Evolutionary conservation across 352 stramenopile genomes (phyloP), one percentile per base, ranked within the genome.

Genomic region (Phytophthora agathidicida): DNA sequence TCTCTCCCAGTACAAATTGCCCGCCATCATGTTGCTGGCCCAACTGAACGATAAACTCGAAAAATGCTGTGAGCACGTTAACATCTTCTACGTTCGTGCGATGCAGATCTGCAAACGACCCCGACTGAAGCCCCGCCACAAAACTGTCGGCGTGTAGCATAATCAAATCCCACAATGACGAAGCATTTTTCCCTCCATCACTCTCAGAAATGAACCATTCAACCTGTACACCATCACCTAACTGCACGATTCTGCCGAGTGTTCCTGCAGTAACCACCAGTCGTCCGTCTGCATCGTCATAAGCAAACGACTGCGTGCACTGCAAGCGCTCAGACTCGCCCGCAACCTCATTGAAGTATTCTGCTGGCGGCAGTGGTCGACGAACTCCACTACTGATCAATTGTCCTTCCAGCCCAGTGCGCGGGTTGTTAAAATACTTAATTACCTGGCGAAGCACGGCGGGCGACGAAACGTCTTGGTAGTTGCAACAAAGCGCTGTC

Each of bases 291-390:
- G 14, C 57, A 44, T 60, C 57, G 10, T 61, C 52, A 38, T 91
- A 91, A 7, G 75, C 69, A 56, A 91, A 91, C 5, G 81, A 73
- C 8, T 58, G 73, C 10, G 49, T 77, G 36, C 78, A 89, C 23
- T 71, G 43, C 0, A 89, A 63, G 7, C 26, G 37, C 4, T 64
- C 51, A 20, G 60, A 46, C 1, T 60, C 38, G 7, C 36, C 39
- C 0, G 61, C 24, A 19, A 69, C 46, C 6, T 68, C 53, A 16
- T 41, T 54, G 23, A 83, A 71, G 55, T 76, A 91, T 16, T 86
- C 65, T 13, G 76, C 53, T 0, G 81, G 81, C 17, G 81, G 81
- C 13, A 84, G 37, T 35, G 68, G 60, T 41, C 43, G 62, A 32
- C 35, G 49, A 27, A 55, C 20, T 28, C 37, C 20, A 26, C 38